phyloP scores from a whole-genome alignment of 306 rosid genomes.

The Macrotyloma uniflorum region DNA sequence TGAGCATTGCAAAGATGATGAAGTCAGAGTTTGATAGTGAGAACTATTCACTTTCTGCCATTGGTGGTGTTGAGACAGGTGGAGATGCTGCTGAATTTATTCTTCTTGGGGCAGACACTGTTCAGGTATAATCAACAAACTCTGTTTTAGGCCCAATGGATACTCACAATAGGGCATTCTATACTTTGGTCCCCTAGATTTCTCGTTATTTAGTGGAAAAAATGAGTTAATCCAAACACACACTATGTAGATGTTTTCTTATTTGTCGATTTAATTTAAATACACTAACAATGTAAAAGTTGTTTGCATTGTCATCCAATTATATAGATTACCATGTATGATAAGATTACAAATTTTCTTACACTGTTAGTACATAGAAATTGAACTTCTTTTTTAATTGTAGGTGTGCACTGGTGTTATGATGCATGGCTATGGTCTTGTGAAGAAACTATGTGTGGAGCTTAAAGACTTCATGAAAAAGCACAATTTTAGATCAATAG shows the following conservation, averaged over 20 bases:
- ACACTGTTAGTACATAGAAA: background rate
- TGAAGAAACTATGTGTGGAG: constrained; percentile 80
- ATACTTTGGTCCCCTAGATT: background rate
- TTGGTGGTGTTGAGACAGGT: constrained; percentile 96
- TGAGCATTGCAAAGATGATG: constrained; percentile 93
- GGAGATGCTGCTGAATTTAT: constrained; percentile 94
- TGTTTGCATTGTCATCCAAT: background rate
- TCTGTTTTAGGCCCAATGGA: constrained; percentile 10
- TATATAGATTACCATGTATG: background rate
- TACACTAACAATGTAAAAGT: background rate
- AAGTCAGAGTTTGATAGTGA: constrained; percentile 69
- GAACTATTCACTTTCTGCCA: constrained; percentile 76
- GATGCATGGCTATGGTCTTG: constrained; percentile 98
- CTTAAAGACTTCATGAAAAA: constrained; percentile 85
- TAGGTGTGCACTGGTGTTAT: constrained; percentile 98
- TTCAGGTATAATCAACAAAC: constrained; percentile 65
- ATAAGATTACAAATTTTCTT: background rate
- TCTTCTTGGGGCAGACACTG: constrained; percentile 93
- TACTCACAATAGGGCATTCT: background rate
- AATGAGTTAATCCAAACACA: background rate
- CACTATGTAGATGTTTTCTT: background rate
- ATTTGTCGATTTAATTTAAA: background rate
- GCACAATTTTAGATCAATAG: constrained; percentile 83
- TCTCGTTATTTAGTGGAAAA: constrained; percentile 7
- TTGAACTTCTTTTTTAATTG: background rate